Evolutionary conservation across 805 yeast genomes (phyloP).

Genomic region (Cephaloascus albidus): DNA sequence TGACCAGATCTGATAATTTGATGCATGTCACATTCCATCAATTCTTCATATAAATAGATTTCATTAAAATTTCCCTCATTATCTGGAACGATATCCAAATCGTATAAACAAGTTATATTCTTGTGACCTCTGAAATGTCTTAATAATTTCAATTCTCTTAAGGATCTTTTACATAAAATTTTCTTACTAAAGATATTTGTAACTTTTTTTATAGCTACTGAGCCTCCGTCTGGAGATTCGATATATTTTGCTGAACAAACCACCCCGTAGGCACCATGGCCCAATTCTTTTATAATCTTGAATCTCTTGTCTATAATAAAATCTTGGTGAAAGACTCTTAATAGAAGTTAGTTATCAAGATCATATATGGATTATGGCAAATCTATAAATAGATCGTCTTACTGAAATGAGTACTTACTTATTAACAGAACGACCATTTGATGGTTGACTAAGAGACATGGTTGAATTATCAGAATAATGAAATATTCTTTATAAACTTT

Average conservation of each 20-base stretch:
- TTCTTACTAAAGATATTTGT: conserved; percentile 90
- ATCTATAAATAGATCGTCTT: neutral
- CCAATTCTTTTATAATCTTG: conserved; percentile 84
- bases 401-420: neutral
- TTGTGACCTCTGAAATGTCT: conserved; percentile 95
- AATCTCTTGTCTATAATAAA: conserved; percentile 86
- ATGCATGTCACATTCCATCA: conserved; percentile 98
- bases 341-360: conserved; percentile 8
- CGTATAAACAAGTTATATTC: conserved; percentile 91
- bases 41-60: conserved; percentile 85
- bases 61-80: conserved; percentile 72
- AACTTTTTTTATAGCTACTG: conserved; percentile 92
- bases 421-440: neutral
- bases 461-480: too few species aligned
- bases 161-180: conserved; percentile 83
- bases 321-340: conserved; percentile 62
- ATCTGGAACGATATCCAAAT: conserved; percentile 81
- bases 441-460: too few species aligned
- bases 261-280: conserved; percentile 97
- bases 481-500: too few species aligned
- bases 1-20: conserved; percentile 93
- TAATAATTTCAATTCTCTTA: conserved; percentile 81
- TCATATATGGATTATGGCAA: too few species aligned
- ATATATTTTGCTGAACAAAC: conserved; percentile 89
- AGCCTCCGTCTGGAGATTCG: conserved; percentile 62